phyloP scores from a whole-genome alignment of 768 basidiomycete genomes.

The Pleurotus citrinopileatus region DNA sequence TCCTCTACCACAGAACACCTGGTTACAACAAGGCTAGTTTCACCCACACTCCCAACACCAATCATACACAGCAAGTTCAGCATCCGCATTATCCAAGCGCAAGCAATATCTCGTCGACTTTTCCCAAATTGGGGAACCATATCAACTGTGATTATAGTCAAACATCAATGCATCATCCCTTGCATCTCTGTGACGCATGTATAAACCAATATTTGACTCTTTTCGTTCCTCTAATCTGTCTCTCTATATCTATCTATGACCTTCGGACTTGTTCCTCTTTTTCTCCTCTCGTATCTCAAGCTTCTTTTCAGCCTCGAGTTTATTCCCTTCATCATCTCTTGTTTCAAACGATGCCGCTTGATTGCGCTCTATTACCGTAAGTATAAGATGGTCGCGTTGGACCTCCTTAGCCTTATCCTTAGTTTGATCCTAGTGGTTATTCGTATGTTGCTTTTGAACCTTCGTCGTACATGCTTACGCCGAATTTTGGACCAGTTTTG shows the following conservation, averaged over 20 bases:
- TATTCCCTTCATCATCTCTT: not conserved
- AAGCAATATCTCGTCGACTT: slow-evolving; percentile 1
- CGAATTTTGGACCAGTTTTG: not conserved
- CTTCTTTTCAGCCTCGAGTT: too few species aligned
- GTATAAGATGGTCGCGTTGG: not conserved
- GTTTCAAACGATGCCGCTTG: slow-evolving; percentile 1
- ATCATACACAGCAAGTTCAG: not conserved
- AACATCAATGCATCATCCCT: not conserved
- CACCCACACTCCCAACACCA: not conserved
- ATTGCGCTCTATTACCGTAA: not conserved
- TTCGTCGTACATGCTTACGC: not conserved
- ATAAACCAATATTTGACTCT: slow-evolving; percentile 4
- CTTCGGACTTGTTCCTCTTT: slow-evolving; percentile 17
- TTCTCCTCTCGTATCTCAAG: slow-evolving; percentile 20
- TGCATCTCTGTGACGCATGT: slow-evolving; percentile 3
- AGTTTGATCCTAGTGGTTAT: slow-evolving; percentile 1
- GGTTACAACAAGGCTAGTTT: not conserved
- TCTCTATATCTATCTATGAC: slow-evolving; percentile 6
- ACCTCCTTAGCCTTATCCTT: not conserved
- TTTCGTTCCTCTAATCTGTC: not conserved
- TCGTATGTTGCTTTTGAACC: not conserved
- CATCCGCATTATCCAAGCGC: not conserved
- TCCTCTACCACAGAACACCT: not conserved
- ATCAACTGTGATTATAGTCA: slow-evolving; percentile 3
- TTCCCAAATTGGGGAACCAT: not conserved